Conservation (phyloP, 1,284 basidiomycete genomes). For the Papiliotrema laurentii region DNA sequence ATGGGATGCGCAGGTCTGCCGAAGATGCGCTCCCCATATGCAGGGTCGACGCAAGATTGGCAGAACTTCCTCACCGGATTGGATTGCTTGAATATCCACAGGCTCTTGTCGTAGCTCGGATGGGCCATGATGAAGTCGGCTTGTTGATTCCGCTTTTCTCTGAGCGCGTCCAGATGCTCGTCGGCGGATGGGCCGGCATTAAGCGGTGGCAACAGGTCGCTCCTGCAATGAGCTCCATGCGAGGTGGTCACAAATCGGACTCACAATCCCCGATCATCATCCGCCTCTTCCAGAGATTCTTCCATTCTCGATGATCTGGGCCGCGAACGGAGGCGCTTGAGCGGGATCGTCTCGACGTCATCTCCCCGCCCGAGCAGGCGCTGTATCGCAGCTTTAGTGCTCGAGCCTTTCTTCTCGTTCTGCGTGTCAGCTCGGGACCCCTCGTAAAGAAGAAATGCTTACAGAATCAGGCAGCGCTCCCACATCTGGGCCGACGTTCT, state of each 20-base stretch:
- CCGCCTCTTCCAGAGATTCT: constrained; percentile 22
- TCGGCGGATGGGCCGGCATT: constrained; percentile 30
- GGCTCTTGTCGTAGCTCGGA: constrained; percentile 84
- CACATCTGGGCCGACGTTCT: constrained; percentile 64
- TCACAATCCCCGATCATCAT: constrained; percentile 39
- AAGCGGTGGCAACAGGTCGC: constrained; percentile 38
- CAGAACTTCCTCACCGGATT: constrained; percentile 71
- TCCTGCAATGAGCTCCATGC: constrained; percentile 18
- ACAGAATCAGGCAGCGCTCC: constrained; percentile 6
- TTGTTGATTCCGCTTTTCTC: constrained; percentile 73
- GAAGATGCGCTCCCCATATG: constrained; percentile 79
- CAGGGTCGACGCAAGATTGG: constrained; percentile 77
- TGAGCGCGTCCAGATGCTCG: constrained; percentile 54
- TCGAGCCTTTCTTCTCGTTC: background rate
- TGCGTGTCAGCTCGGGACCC: constrained; percentile 14
- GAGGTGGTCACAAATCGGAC: constrained; percentile 4
- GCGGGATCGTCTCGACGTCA: constrained; percentile 9
- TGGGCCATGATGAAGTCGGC: constrained; percentile 85
- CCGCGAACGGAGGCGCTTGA: constrained; percentile 7
- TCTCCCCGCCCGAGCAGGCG: constrained; percentile 3
- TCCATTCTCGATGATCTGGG: constrained; percentile 14
- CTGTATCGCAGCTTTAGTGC: constrained; percentile 2
- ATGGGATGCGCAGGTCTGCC: constrained; percentile 64
- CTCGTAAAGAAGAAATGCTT: background rate
- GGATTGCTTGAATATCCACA: constrained; percentile 84